Conservation (phyloP, 2,329 filamentous ascomycete species). For the Aspergillus sp. region DNA sequence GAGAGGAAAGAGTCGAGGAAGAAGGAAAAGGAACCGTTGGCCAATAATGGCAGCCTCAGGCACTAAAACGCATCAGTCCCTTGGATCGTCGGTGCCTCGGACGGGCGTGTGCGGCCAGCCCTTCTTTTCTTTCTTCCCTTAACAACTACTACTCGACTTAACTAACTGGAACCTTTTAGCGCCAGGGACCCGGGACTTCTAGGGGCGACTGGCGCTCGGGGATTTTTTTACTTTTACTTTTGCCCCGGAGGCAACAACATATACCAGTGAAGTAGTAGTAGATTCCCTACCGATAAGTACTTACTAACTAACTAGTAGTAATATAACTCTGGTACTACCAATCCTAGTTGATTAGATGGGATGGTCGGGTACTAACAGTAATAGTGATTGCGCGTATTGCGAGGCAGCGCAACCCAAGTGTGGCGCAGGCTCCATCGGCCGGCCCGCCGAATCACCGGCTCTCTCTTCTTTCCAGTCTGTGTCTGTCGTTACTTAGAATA, state of each 20-base stretch:
- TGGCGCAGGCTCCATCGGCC: constrained; percentile 27
- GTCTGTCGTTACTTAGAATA: neutral
- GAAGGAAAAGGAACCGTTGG: neutral
- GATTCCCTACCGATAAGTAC: neutral
- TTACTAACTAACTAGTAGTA: no score
- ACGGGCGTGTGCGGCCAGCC: neutral
- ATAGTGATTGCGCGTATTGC: constrained; percentile 20
- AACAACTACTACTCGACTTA: no score
- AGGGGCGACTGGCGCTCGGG: neutral
- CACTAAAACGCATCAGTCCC: neutral
- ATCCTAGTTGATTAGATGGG: no score
- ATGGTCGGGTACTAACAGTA: constrained; percentile 1
- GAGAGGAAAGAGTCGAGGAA: no score
- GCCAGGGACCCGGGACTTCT: neutral
- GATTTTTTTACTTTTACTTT: neutral
- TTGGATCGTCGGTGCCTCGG: neutral
- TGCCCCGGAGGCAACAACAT: neutral
- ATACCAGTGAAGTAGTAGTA: neutral
- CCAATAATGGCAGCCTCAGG: neutral
- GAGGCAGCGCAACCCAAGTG: constrained; percentile 14
- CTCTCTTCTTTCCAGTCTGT: neutral
- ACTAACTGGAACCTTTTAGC: neutral
- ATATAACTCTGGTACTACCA: neutral
- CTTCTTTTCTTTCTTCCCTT: no score
- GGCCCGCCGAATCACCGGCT: constrained; percentile 8